A percentile compares a stretch with the other conserved stretches of the same genome.
Evolutionary conservation across 495 filamentous ascomycete species (phyloP).

Genomic region (Aspergillus asperescens): DNA sequence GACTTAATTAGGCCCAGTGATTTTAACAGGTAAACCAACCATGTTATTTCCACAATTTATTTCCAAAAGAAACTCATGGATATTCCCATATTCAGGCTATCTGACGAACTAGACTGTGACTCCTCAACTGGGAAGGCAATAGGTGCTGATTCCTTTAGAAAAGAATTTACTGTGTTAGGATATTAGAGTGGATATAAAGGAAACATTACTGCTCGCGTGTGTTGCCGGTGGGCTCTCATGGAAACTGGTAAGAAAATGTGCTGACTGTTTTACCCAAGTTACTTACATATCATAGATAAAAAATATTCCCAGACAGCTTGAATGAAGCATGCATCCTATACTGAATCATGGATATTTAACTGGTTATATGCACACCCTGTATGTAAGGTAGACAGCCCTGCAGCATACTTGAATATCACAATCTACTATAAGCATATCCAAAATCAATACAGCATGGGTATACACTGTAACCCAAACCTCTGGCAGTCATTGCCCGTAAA

Average conservation of each 20-base stretch:
- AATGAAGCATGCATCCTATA: constrained; percentile 14
- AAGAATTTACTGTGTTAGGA: constrained; percentile 10
- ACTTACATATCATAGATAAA: constrained; percentile 8
- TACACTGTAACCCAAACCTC: constrained; percentile 3
- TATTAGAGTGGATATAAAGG: constrained; percentile 8
- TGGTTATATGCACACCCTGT: constrained; percentile 13
- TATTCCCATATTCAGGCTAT: constrained; percentile 10
- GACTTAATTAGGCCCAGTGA: background rate
- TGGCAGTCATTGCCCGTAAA: constrained; percentile 14
- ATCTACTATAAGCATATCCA: constrained; percentile 10
- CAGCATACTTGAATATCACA: constrained; percentile 11
- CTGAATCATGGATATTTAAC: constrained; percentile 4
- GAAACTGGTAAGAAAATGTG: constrained; percentile 6
- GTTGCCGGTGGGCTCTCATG: constrained; percentile 14
- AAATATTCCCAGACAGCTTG: constrained; percentile 7
- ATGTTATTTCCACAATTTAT: constrained; percentile 5
- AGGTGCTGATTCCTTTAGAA: constrained; percentile 15
- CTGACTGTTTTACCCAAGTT: background rate
- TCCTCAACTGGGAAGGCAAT: constrained; percentile 4
- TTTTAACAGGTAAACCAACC: background rate
- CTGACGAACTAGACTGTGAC: background rate
- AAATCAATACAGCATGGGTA: constrained; percentile 15
- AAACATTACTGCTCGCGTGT: constrained; percentile 14
- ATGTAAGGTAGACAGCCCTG: constrained; percentile 12
- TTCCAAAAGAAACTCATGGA: constrained; percentile 3